phyloP scores from a whole-genome alignment of 129 eudicot genomes.

The Tanacetum coccineum region DNA sequence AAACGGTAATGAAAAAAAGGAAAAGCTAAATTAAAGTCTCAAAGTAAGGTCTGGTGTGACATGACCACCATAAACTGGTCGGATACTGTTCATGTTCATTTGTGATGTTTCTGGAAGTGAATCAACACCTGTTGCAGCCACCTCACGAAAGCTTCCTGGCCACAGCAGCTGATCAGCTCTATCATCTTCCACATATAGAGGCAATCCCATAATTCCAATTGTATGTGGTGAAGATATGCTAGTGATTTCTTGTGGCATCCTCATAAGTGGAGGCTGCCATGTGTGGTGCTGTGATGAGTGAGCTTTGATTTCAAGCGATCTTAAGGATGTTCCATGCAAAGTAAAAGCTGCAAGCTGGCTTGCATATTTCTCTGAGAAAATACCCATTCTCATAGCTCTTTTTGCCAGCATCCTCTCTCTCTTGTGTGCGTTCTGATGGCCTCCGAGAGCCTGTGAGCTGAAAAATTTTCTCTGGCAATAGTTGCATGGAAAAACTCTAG shows the following conservation, averaged over 20 bases:
- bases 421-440: constrained; percentile 58
- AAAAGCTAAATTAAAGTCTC: constrained; percentile 1
- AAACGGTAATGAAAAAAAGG: neutral
- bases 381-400: constrained; percentile 48
- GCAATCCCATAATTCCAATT: constrained; percentile 29
- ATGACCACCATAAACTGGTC: constrained; percentile 18
- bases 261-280: constrained; percentile 21
- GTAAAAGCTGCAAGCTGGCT: constrained; percentile 34
- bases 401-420: constrained; percentile 48
- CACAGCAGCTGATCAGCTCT: constrained; percentile 35
- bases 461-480: constrained; percentile 47
- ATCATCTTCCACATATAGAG: constrained; percentile 33
- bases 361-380: constrained; percentile 40
- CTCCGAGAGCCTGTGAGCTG: constrained; percentile 61
- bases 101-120: constrained; percentile 11
- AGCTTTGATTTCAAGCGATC: constrained; percentile 46
- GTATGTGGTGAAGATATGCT: constrained; percentile 23
- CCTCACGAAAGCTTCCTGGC: constrained; percentile 57
- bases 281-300: constrained; percentile 43
- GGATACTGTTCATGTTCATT: constrained; percentile 19
- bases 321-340: constrained; percentile 33
- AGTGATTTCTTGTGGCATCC: constrained; percentile 17
- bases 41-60: constrained; percentile 48
- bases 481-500: constrained; percentile 50
- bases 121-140: constrained; percentile 25